A percentile compares a stretch with the other conserved stretches of the same genome.
These are phyloP conservation scores for Alternaria triticina DNA, from an alignment of 2,329 filamentous ascomycete species.

Conservation along the genomic window DNA sequence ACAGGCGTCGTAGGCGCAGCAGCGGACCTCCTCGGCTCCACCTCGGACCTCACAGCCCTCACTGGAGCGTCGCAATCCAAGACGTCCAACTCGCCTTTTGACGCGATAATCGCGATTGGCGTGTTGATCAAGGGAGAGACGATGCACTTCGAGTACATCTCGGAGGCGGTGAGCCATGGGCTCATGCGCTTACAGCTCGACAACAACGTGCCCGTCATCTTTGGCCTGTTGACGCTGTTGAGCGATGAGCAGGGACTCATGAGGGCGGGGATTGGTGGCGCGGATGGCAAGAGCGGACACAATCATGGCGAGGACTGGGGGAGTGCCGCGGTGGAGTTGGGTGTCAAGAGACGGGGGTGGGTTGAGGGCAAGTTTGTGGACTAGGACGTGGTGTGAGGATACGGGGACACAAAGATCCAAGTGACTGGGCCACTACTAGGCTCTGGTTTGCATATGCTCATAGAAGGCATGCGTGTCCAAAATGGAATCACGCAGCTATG, in stretches of 20 bases:
- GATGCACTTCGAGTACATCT: slow-evolving; percentile 99
- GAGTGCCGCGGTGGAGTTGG: slow-evolving; percentile 90
- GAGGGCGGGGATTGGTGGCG: slow-evolving; percentile 72
- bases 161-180: slow-evolving; percentile 86
- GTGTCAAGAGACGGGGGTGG: slow-evolving; percentile 86
- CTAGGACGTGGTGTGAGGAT: slow-evolving; percentile 23
- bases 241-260: slow-evolving; percentile 86
- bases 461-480: not conserved
- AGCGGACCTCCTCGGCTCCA: slow-evolving; percentile 76
- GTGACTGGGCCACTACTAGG: not conserved
- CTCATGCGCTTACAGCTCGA: slow-evolving; percentile 95
- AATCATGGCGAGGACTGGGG: slow-evolving; percentile 99
- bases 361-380: slow-evolving; percentile 68
- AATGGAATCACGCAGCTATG: not conserved
- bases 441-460: not conserved
- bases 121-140: slow-evolving; percentile 98
- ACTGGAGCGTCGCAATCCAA: slow-evolving; percentile 34
- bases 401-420: not conserved
- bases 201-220: slow-evolving; percentile 85
- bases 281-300: slow-evolving; percentile 63
- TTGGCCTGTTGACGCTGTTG: slow-evolving; percentile 89
- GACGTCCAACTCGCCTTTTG: slow-evolving; percentile 66
- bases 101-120: slow-evolving; percentile 93
- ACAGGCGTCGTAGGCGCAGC: slow-evolving; percentile 67
- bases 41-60: slow-evolving; percentile 63